Conservation (phyloP, 2,329 filamentous ascomycete genomes). For the Cercospora sojina region DNA sequence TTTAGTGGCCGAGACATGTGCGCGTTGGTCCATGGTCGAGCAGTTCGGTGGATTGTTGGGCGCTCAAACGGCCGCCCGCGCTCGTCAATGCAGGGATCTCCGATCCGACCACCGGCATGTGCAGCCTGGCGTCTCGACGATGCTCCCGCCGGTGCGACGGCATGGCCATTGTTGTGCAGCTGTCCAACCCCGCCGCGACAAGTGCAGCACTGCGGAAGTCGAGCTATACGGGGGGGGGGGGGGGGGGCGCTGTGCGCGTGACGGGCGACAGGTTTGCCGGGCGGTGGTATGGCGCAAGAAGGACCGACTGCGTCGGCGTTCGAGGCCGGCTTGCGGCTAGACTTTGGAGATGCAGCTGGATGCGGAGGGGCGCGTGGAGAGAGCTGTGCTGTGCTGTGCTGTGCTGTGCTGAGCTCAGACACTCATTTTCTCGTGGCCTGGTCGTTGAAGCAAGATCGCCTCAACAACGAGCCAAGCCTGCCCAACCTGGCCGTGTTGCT, state of each 20-base stretch:
- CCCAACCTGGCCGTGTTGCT: neutral
- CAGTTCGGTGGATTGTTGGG: neutral
- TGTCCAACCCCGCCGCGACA: neutral
- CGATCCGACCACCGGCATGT: neutral
- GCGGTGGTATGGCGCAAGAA: neutral
- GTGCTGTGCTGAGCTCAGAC: neutral
- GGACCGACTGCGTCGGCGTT: neutral
- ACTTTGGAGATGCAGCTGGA: neutral
- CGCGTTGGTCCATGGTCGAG: neutral
- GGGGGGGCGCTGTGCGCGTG: neutral
- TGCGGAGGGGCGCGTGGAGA: slow-evolving; percentile 6
- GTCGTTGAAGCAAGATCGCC: neutral
- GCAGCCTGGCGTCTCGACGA: neutral
- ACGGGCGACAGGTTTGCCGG: neutral
- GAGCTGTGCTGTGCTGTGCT: neutral
- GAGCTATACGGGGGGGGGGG: neutral
- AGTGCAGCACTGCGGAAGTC: neutral
- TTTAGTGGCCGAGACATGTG: slow-evolving; percentile 12
- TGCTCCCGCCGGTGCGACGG: neutral
- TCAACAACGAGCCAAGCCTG: neutral
- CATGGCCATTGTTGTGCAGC: neutral
- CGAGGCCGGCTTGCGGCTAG: neutral
- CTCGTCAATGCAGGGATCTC: neutral
- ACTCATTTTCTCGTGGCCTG: neutral
- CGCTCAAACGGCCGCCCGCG: neutral